Base-by-base conservation (phyloP, 306 rosid species). In the Sphenostylis stenocarpa region DNA sequence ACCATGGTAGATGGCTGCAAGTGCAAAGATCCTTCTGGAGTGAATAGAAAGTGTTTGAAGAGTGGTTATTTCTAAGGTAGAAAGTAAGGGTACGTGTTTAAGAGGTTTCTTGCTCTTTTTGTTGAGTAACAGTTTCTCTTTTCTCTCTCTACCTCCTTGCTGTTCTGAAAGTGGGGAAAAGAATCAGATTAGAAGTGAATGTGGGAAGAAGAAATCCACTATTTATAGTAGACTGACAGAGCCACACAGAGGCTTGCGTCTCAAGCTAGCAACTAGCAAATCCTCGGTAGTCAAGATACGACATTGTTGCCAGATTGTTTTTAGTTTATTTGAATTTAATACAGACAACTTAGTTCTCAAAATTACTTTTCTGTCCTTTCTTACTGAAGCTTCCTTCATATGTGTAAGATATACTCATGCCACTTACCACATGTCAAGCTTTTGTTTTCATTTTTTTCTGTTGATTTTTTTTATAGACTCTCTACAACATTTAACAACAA, bases 291-390 rank as follows among this genome's bases (percentile, higher is more conserved):
- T 85, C 84, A 83, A 88, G 51, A 81, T 70, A 78, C 24, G 84
- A 85, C 80, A 75, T 57, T 67, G 66, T 36, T 89, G 91, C 87
- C 94, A 95, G 96, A 83, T 86, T 52, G 81, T 73, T 81, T 77
- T 56, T 36, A 17, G 78, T 72, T 80, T 57, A 55, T 71, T 63
- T 73, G 3, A 79, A 75, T 77, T 51, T 77, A 72, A 55, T 70
- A 36, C 4, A 1, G n/a, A 45, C 51, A 29, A 38, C 70, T 66
- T 20, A 5, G 9, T 21, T 45, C 51, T 60, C 14, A 3, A 77
- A 82, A 43, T 86, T 66, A 81, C 87, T 28, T 33, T 11, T 49
- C 0, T 77, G 24, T 72, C 87, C 82, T 34, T 36, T 33, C 47
- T 29, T 9, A 11, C 3, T 23, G 77, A 78, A 82, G 53, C 72